A percentile compares a stretch with the other conserved stretches of the same genome.
phyloP scores from a whole-genome alignment of 495 filamentous ascomycete genomes.

The Xylaria palmicola region DNA sequence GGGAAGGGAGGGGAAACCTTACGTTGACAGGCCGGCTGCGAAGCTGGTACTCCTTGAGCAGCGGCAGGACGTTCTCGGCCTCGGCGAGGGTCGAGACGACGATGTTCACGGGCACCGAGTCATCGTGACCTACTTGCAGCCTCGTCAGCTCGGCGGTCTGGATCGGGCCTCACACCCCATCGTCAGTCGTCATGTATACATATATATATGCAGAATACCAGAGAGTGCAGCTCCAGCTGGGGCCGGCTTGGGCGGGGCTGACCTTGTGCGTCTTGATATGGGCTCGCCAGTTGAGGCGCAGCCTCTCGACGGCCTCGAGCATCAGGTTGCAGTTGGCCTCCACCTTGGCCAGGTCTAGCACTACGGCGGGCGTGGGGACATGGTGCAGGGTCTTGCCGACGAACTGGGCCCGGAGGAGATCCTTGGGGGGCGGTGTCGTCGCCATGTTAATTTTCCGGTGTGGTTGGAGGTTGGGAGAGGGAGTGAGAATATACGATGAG shows the following conservation, averaged over 20 bases:
- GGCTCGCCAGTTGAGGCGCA: constrained; percentile 69
- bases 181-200: too few relatives aligned
- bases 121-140: constrained; percentile 65
- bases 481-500: not conserved
- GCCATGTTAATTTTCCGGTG: not conserved
- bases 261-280: constrained; percentile 92
- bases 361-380: constrained; percentile 63
- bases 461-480: not conserved
- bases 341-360: constrained; percentile 69
- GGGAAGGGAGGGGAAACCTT: constrained; percentile 20
- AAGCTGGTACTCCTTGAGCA: constrained; percentile 57
- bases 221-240: too few relatives aligned
- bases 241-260: too few relatives aligned
- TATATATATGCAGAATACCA: too few relatives aligned
- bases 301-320: constrained; percentile 58
- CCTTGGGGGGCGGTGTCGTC: constrained; percentile 34
- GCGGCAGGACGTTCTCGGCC: constrained; percentile 64
- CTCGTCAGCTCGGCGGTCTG: constrained; percentile 73
- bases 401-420: constrained; percentile 47
- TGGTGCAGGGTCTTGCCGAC: constrained; percentile 61
- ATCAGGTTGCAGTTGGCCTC: constrained; percentile 70
- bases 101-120: constrained; percentile 56
- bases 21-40: constrained; percentile 57
- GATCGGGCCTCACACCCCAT: constrained; percentile 9
- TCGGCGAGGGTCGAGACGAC: constrained; percentile 79